Evolutionary conservation across 2,329 filamentous ascomycete genomes (phyloP), one percentile per base, ranked within the genome.

Genomic region (Coleophoma eucalyptorum): DNA sequence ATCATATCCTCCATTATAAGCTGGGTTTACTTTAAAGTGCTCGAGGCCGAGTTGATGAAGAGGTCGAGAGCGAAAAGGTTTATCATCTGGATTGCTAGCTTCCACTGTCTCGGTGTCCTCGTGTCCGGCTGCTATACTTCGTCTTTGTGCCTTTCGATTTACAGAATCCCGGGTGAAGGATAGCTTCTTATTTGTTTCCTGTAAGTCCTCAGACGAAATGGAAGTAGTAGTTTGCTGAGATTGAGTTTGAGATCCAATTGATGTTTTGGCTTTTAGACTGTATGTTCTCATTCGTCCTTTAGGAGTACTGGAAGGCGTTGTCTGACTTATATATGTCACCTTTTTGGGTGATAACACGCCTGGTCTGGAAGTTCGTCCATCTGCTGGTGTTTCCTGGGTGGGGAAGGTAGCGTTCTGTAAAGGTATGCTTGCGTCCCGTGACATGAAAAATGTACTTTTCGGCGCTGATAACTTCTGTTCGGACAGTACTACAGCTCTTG

Each of bases 21-120:
- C 67, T 2, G 82, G 78, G 50, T 89, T 88, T 52, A 86, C 72
- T 59, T 79, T 86, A 71, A 89, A 89, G 68, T 87, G 77, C 19
- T 71, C 66, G 1, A 74, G 61, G 12, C 56, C 64, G 4, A 81
- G 69, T 21, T 67, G 62, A 13, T 62, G 50, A 4, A 76, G 41
- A 0, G 72, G 68, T 21, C 67, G 69, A 18, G 62, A 48, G 19
- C 78, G 72, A 11, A 76, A 62, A 18, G 69, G 68, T 52, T 67
- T 65, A 16, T 67, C 57, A 21, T 67, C 50, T 7, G 52, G 51
- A 20, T 53, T 35, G 43, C 57, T 31, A 31, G 34, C 45, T 2
- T 41, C 13, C 11, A 21, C 5, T 8, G 10, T 26, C 10, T 26
- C 26, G 26, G 6, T 26, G 26, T 26, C 26, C 26, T 26, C 6